phyloP scores from a whole-genome alignment of 441 rosid species.

The Lepidium campestre region DNA sequence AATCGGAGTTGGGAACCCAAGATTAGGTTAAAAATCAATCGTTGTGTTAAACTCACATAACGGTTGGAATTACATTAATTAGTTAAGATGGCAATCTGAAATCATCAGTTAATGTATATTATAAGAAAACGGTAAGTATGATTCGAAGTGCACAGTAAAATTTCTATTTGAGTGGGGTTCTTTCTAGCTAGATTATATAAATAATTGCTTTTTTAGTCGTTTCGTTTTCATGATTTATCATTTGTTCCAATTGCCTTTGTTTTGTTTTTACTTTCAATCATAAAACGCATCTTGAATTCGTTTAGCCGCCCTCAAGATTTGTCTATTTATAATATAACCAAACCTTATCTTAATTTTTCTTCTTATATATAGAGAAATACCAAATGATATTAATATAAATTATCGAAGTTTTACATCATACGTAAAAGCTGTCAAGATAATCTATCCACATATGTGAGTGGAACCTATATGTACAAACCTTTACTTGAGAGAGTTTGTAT shows the following conservation, averaged over 20 bases:
- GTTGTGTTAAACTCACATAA: background rate
- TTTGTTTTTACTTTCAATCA: background rate
- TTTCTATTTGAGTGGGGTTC: background rate
- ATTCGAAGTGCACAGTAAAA: background rate
- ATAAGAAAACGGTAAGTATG: background rate
- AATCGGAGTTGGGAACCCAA: too few relatives aligned
- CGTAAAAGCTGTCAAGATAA: background rate
- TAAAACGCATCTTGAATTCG: background rate
- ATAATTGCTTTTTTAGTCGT: background rate
- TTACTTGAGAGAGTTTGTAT: background rate
- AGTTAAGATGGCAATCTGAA: background rate
- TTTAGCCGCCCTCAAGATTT: background rate
- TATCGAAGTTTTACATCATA: background rate
- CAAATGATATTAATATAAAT: background rate
- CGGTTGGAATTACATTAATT: background rate
- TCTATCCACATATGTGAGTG: background rate
- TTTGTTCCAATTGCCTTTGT: conserved; percentile 1
- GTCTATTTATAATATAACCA: background rate
- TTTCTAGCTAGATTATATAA: background rate
- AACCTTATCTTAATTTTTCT: background rate
- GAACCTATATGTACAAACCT: background rate
- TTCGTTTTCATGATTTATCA: conserved; percentile 8
- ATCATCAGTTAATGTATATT: background rate
- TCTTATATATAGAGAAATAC: background rate
- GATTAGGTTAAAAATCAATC: background rate